Base-by-base conservation (phyloP, 768 basidiomycete species). In the Agaricus bisporus region DNA sequence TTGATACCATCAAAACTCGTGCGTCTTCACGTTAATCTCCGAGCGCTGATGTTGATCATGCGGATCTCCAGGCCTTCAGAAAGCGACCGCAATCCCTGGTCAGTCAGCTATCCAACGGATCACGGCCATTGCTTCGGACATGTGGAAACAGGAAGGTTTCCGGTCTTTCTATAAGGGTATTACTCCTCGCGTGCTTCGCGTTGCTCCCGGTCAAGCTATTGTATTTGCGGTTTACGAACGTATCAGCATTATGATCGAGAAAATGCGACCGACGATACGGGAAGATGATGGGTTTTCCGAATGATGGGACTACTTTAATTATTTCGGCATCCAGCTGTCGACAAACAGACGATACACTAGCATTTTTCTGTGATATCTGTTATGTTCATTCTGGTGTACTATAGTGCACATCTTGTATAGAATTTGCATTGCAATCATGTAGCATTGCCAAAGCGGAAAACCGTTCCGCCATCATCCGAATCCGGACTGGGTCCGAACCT, bases 201-300 rank as follows among this genome's bases (percentile, higher is more conserved):
- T 99, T 42, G 97, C 97, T 2, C 97, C 97, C 7, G 97, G 95
- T 1, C 91, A 92, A 67, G 95, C 95, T 2, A 90, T 98, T 59
- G 95, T 98, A 35, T 98, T 98, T 64, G 91, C 95, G 11, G 95
- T 99, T 25, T 98, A 98, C 63, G 95, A 99, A 72, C 77, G 88
- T 47, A 87, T 98, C 57, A 84, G 88, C 68, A 70, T 64, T 61
- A 52, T 78, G 37, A 86, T 95, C 53, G 94, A 95, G 76, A 73
- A 67, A 51, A 73, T 91, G 49, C 74, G 66, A 54, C 81, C 81
- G 42, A 74, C 73, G 18, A 68, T 73, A 18, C 70, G 72, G 37
- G 80, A 79, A 56, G 86, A 86, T 35, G 81, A 86, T 58, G 65
- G 68, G 43, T 88, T 85, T 43, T 43, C 42, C 18, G 42, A 43